A percentile compares a stretch with the other conserved stretches of the same genome.
phyloP scores from a whole-genome alignment of 352 stramenopile species.

The Globisporangium canariense region DNA sequence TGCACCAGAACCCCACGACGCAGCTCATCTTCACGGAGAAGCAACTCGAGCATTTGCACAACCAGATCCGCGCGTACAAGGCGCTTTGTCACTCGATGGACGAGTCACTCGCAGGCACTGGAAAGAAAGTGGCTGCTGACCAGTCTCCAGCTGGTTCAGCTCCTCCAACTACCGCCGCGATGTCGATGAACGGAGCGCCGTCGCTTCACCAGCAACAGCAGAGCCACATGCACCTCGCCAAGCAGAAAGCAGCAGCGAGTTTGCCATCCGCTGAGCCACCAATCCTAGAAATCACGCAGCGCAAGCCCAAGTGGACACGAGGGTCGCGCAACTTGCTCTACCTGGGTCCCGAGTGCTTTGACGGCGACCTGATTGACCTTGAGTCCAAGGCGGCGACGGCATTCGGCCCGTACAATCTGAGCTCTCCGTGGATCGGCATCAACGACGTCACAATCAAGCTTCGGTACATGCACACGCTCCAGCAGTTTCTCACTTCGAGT shows the following conservation, averaged over 20 bases:
- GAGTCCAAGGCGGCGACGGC: constrained; percentile 43
- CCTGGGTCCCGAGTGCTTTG: constrained; percentile 58
- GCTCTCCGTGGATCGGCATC: constrained; percentile 52
- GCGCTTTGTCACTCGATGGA: constrained; percentile 83
- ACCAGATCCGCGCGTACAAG: constrained; percentile 85
- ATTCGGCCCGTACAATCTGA: constrained; percentile 63
- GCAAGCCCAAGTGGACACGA: constrained; percentile 66
- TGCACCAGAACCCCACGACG: constrained; percentile 37
- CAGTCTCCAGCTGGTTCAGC: background rate
- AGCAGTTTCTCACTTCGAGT: constrained; percentile 64
- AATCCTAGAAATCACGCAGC: constrained; percentile 29
- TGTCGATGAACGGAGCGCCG: background rate
- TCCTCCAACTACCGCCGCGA: background rate
- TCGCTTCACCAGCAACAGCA: constrained; percentile 5
- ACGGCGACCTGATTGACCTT: constrained; percentile 62
- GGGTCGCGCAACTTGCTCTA: constrained; percentile 47
- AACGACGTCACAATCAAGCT: constrained; percentile 77
- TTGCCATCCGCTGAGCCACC: constrained; percentile 4
- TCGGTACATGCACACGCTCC: constrained; percentile 65
- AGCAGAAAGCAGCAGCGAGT: background rate
- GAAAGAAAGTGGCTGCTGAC: constrained; percentile 12
- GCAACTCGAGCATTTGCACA: constrained; percentile 81
- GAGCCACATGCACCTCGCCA: background rate
- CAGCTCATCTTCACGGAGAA: constrained; percentile 78
- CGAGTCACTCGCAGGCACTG: constrained; percentile 36